Conservation (phyloP, 768 basidiomycete species). For the Cystofilobasidium capitatum region DNA sequence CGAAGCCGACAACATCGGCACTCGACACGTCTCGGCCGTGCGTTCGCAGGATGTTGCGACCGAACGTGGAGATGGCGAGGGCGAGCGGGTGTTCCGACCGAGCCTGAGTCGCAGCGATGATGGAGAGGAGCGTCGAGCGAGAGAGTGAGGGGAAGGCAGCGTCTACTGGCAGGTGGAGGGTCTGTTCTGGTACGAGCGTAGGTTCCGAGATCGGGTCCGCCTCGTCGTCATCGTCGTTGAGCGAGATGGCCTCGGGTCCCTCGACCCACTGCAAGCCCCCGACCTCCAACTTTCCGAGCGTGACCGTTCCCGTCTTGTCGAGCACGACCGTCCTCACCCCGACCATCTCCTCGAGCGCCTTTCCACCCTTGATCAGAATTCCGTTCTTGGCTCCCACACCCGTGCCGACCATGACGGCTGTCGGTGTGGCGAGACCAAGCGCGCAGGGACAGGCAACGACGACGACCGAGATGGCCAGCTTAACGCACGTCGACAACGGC, state of each 20-base stretch:
- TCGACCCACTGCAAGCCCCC: slow-evolving; percentile 62
- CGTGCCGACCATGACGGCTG: slow-evolving; percentile 98
- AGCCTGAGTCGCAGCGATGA: slow-evolving; percentile 78
- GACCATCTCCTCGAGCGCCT: slow-evolving; percentile 83
- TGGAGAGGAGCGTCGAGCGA: slow-evolving; percentile 57
- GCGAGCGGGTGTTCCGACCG: slow-evolving; percentile 94
- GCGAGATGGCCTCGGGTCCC: background rate
- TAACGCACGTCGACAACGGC: slow-evolving; percentile 77
- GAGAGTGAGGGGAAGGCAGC: slow-evolving; percentile 19
- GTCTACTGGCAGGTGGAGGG: background rate
- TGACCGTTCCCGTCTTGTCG: slow-evolving; percentile 97
- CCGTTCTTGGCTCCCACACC: slow-evolving; percentile 95
- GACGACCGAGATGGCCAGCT: slow-evolving; percentile 94
- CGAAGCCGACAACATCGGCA: slow-evolving; percentile 61
- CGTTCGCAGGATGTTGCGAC: slow-evolving; percentile 42
- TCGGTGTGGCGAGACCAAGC: slow-evolving; percentile 88
- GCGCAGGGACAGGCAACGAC: slow-evolving; percentile 99
- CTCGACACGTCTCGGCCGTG: slow-evolving; percentile 33
- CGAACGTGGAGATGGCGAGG: slow-evolving; percentile 77
- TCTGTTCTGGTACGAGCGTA: background rate
- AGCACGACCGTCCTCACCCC: slow-evolving; percentile 70
- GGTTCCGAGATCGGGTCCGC: background rate
- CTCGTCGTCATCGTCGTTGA: background rate
- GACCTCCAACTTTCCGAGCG: slow-evolving; percentile 83
- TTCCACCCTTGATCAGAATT: slow-evolving; percentile 93